Percentiles rank a stretch among this genome's conserved stretches.
phyloP scores from a whole-genome alignment of 345 rosid genomes.

The Trapa bicornis region DNA sequence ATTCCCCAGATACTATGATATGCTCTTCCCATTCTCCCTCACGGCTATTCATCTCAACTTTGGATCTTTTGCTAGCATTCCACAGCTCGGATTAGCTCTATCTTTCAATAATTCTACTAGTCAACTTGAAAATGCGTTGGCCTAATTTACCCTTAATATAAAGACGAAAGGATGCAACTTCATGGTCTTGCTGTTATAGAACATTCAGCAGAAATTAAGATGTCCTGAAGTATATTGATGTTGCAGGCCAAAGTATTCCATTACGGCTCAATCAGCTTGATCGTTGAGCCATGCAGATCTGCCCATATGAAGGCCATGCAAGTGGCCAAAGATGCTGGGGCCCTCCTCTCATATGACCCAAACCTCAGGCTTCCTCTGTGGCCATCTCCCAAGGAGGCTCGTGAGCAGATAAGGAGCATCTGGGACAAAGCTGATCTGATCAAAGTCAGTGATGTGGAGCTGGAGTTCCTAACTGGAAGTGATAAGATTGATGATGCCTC shows the following conservation, averaged over 20 bases:
- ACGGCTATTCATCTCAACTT: no score
- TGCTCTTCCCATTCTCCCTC: no score
- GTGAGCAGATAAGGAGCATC: conserved; percentile 74
- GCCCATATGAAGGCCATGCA: conserved; percentile 93
- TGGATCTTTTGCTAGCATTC: no score
- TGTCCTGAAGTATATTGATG: neutral
- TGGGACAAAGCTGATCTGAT: conserved; percentile 95
- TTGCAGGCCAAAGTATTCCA: conserved; percentile 76
- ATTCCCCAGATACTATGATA: no score
- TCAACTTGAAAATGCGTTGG: no score
- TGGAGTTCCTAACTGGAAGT: conserved; percentile 83
- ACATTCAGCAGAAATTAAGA: no score
- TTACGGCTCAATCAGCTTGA: conserved; percentile 93
- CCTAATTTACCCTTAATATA: no score
- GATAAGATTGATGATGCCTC: conserved; percentile 57
- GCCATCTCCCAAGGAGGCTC: conserved; percentile 83
- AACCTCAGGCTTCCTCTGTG: conserved; percentile 82
- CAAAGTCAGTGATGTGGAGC: conserved; percentile 93
- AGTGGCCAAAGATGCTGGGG: conserved; percentile 80
- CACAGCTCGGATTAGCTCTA: no score
- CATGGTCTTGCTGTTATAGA: no score
- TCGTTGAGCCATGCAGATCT: conserved; percentile 95
- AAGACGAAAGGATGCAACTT: no score
- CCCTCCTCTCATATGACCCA: conserved; percentile 87
- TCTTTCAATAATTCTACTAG: no score